Percentiles rank a stretch among this genome's conserved stretches.
Conservation (phyloP, 192 early-diverging fungal species). For the Podila verticillata region DNA sequence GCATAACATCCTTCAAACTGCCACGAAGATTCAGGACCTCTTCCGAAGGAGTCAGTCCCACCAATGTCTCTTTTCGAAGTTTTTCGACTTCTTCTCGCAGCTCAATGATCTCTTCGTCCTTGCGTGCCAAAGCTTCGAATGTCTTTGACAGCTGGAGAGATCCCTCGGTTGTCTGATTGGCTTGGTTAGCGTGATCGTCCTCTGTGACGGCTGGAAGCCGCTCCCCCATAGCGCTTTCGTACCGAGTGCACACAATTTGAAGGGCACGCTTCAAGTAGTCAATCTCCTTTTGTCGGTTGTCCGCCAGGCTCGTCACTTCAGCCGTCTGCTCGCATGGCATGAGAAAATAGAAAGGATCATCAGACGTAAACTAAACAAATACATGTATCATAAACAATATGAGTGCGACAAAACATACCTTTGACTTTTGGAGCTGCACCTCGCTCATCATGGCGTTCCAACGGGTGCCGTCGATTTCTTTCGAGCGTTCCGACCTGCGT, state of each 20-base stretch:
- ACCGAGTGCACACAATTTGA: slow-evolving; percentile 47
- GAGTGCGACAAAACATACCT: slow-evolving; percentile 9
- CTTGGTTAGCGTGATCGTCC: slow-evolving; percentile 38
- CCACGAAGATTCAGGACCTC: slow-evolving; percentile 40
- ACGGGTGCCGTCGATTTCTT: slow-evolving; percentile 44
- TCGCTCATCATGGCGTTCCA: slow-evolving; percentile 51
- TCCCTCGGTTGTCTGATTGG: slow-evolving; percentile 27
- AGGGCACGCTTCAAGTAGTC: slow-evolving; percentile 40
- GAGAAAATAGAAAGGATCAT: not conserved
- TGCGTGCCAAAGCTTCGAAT: slow-evolving; percentile 46
- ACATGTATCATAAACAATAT: not conserved
- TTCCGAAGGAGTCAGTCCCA: slow-evolving; percentile 36
- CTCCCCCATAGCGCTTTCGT: slow-evolving; percentile 47
- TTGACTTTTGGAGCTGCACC: slow-evolving; percentile 45
- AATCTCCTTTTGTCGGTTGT: slow-evolving; percentile 41
- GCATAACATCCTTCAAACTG: slow-evolving; percentile 48
- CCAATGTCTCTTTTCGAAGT: slow-evolving; percentile 20
- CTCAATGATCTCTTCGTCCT: slow-evolving; percentile 47
- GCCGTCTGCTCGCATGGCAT: slow-evolving; percentile 15
- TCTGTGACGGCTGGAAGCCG: slow-evolving; percentile 30
- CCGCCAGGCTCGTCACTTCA: slow-evolving; percentile 30
- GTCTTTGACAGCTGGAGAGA: slow-evolving; percentile 45
- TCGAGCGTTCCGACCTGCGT: slow-evolving; percentile 43
- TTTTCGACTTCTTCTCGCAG: slow-evolving; percentile 32
- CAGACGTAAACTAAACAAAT: not conserved